phyloP scores from a whole-genome alignment of 2,329 filamentous ascomycete species.

The Aureobasidium mangrovei region DNA sequence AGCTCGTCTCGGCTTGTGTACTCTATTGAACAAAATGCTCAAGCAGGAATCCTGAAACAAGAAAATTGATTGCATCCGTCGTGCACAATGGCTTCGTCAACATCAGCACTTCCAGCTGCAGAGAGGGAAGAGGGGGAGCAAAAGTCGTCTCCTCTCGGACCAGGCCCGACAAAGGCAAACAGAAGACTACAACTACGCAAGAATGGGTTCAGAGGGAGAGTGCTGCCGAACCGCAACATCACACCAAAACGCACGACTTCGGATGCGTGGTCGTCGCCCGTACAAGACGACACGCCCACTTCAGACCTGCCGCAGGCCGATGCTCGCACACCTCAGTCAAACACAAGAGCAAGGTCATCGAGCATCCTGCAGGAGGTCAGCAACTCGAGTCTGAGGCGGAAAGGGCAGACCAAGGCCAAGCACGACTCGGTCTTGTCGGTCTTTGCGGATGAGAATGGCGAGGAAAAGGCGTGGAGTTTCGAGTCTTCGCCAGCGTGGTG shows the following conservation, averaged over 20 bases:
- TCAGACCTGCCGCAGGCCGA: slow-evolving; percentile 14
- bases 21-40: background rate
- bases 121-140: background rate
- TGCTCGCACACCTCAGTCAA: slow-evolving; percentile 8
- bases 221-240: slow-evolving; percentile 24
- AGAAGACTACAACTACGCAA: slow-evolving; percentile 28
- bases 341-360: background rate
- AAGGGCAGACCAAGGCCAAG: slow-evolving; percentile 17
- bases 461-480: slow-evolving; percentile 7
- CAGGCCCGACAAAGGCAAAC: slow-evolving; percentile 21
- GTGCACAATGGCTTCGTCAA: background rate
- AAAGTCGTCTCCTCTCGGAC: slow-evolving; percentile 11
- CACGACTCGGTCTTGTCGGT: slow-evolving; percentile 16
- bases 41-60: background rate
- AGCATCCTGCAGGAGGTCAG: slow-evolving; percentile 18
- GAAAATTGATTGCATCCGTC: background rate
- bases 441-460: slow-evolving; percentile 25
- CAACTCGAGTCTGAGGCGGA: slow-evolving; percentile 16
- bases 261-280: slow-evolving; percentile 16
- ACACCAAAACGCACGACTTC: slow-evolving; percentile 22
- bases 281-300: slow-evolving; percentile 20
- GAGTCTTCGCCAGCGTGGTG: slow-evolving; percentile 16
- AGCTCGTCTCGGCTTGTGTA: too few relatives aligned
- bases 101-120: background rate
- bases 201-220: slow-evolving; percentile 27